Evolutionary conservation across 768 basidiomycete species (phyloP), one percentile per base, ranked within the genome.

Genomic region (Mycena epipterygia): DNA sequence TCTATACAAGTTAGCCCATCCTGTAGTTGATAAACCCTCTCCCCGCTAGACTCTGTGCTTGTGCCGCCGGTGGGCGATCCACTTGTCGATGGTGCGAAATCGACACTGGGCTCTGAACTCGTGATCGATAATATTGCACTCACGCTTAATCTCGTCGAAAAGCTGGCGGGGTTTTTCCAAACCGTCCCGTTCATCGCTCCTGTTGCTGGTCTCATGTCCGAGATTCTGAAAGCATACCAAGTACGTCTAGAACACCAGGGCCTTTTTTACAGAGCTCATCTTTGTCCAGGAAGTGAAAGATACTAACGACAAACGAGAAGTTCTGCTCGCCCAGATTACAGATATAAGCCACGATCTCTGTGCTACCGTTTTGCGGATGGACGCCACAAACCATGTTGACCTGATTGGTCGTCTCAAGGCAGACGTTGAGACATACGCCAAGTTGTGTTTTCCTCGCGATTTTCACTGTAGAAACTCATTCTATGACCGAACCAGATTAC

Each of bases 331-430:
- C 14, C 35, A n/a, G 14, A 33, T 64, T 9, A 32, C 42, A 2
- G 32, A 48, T 33, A 11, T 65, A 6, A 48, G 41, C 5, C 41
- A 25, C 6, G 64, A 65, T 33, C 21, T 65, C 17, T 65, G 64
- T 56, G 64, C 55, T 0, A 44, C 53, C 5, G 25, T 65, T 11
- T 57, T 57, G 53, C 52, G 44, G 6, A 65, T 65, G 64, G 53
- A 65, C 9, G 55, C 27, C 33, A 56, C 44, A 21, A 65, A 65
- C n/a, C 55, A 65, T 42, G 21, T 39, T 30, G 55, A 57, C 42
- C 32, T 46, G 0, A 12, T 65, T 9, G 42, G 41, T 16, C 55
- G 53, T 44, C 53, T 65, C 21, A 57, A 35, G 23, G 29, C 41
- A 46, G 64, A 64, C 29, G 17, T 64, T 9, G 63, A 64, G 14